Evolutionary conservation across 495 filamentous ascomycete species (phyloP), one percentile per base, ranked within the genome.

Genomic region (Bombardia bombarda): DNA sequence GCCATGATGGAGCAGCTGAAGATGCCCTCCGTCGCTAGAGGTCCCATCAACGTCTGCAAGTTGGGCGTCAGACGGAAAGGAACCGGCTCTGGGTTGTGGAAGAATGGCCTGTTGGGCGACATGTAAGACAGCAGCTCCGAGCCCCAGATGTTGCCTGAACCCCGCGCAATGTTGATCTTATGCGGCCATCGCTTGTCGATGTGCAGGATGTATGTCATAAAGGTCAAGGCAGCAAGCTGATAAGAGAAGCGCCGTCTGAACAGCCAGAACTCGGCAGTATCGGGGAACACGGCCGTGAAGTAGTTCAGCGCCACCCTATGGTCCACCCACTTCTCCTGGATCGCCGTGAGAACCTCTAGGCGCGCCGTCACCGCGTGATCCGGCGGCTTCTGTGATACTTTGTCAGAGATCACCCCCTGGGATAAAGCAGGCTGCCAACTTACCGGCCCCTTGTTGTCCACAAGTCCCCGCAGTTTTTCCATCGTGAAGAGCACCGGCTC

Each of bases 181-280:
- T 90, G 86, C 4, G 93, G 93, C 54, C 87, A 96, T 42, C 93
- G 86, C 53, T 84, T 83, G 61, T 85, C 84, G 75, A 97, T 96
- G 69, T 87, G 87, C 68, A 99, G 85, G 46, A 93, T 83, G 58
- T 95, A 97, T 26, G 93, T 99, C 85, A 99, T 94, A 70, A 97
- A 99, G 10, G 90, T 95, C 42, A 96, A 75, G 2, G 89, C 82
- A n/a, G 92, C 89, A 37, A 95, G 81, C 65, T 97, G 92, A 66
- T 96, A 96, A 22, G 86, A 82, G 63, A 97, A 96, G 43, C 94
- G 88, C 37, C 89, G 80, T 32, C 90, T 82, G 84, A 99, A 99
- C 30, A 97, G 79, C 86, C 90, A 97, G 74, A 97, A 95, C 54
- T 95, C 90, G 19, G 85, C 74, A 57, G 84, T 97, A 33, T 86